Evolutionary conservation across 2,329 filamentous ascomycete species (phyloP).

Genomic region (Gliomastix tumulicola): DNA sequence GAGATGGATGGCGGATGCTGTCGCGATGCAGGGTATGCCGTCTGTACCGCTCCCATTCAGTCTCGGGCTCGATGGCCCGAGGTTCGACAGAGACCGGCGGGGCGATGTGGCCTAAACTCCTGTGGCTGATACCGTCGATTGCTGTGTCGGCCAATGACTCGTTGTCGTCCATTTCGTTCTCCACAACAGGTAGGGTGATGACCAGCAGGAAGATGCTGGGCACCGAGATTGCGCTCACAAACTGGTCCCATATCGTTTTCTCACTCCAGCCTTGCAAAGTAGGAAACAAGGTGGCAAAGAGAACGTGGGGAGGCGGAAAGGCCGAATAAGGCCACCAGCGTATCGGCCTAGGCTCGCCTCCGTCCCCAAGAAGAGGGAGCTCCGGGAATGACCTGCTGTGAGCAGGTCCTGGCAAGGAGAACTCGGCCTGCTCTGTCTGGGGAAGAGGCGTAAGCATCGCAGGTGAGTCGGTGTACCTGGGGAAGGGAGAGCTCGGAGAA

Average conservation of each 20-base stretch:
- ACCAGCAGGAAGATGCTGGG: constrained; percentile 87
- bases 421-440: constrained; percentile 39
- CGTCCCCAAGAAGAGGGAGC: constrained; percentile 43
- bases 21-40: constrained; percentile 31
- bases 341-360: constrained; percentile 40
- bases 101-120: background rate
- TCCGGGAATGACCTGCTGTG: too few species aligned
- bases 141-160: constrained; percentile 15
- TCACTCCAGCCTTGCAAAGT: constrained; percentile 76
- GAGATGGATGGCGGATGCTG: constrained; percentile 12
- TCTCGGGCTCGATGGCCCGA: constrained; percentile 30
- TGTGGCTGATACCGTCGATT: constrained; percentile 11
- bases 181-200: constrained; percentile 85
- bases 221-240: constrained; percentile 76
- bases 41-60: constrained; percentile 54
- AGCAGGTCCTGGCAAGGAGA: constrained; percentile 37
- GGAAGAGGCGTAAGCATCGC: constrained; percentile 31
- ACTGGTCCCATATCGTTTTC: constrained; percentile 79
- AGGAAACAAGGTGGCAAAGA: constrained; percentile 75
- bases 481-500: constrained; percentile 58
- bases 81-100: constrained; percentile 26
- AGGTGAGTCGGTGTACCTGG: constrained; percentile 56
- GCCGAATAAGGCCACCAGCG: constrained; percentile 77
- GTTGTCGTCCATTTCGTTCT: constrained; percentile 53
- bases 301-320: constrained; percentile 63